Evolutionary conservation across 306 rosid genomes (phyloP), one percentile per base, ranked within the genome.

Genomic region (Quercus variabilis): DNA sequence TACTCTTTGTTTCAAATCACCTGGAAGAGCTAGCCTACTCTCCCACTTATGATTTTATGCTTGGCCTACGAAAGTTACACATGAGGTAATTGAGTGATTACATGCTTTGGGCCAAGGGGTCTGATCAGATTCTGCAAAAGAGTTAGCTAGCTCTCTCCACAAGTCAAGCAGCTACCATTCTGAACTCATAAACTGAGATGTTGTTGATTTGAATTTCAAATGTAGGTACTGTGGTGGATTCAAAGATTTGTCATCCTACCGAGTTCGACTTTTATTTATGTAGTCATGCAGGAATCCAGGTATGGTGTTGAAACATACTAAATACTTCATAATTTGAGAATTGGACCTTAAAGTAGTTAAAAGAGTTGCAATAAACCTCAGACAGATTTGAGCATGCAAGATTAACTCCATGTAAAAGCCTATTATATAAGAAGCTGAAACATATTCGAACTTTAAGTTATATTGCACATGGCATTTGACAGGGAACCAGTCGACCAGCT

Each of bases 271-370:
- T 92, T 81, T 92, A 90, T 79, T 79, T 92, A 72, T 92, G 95
- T 79, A 90, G 97, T 83, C 97, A 92, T 80, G 97, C 97, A 3
- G 94, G 97, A 83, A 87, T 92, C 74, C 94, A 92, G 92, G 97
- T 90, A 88, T 23, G 33, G 41, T 58, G 20, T 73, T 59, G 75
- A 64, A 33, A 35, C 5, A 58, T 58, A 20, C 28, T 58, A 58
- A 58, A 58, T 49, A 49, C 17, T 49, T 49, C 54, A 12, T 3
- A 49, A 12, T 49, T 12, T 49, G 54, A 49, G 54, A 49, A 49
- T 49, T 49, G 54, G 54, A 12, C 54, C 54, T 2, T 49, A 49
- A 49, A 17, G 1, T 49, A 49, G 54, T 12, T 49, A 49, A 49
- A 49, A 49, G 1, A 49, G 13, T 4, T 54, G 19, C 33, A 20